Base-by-base conservation (phyloP, 2,329 filamentous ascomycete species). In the Calonectria ilicicola region DNA sequence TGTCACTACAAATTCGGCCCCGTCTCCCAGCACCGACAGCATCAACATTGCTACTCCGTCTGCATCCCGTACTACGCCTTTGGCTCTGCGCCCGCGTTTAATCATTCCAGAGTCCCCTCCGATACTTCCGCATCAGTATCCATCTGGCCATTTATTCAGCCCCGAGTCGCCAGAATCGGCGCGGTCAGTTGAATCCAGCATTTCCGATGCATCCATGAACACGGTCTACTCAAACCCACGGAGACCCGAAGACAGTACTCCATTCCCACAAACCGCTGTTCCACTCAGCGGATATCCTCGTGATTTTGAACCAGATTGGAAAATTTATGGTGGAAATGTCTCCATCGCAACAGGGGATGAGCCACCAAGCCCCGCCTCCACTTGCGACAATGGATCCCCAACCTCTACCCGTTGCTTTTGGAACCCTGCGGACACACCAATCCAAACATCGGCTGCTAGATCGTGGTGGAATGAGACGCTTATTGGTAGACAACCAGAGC, bases 61-160 rank as follows among this genome's bases (percentile, higher is more conserved):
- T 0, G 82, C 80, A 2, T 82, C 83, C 0, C 84, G 81, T 19
- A 81, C 83, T 3, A 84, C 82, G 0, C 82, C 83, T 0, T 51
- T 77, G 26, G 69, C 80, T 0, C 6, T 80, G 17, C 77, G 83
- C 1, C 83, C 84, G 0, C 77, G 77, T 14, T 21, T 68, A 29
- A 29, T 65, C 2, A 80, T 81, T 29, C 78, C 82, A 0, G 72
- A 80, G 21, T 63, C 69, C 2, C 53, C 69, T 17, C 23, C 63
- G 8, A 64, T 72, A n/a, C 26, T 74, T 1, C 66, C 69, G 2
- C 29, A 56, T 15, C 72, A 74, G 17, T 65, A 70, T 17, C 62
- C 53, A 0, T 29, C 47, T 2, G 74, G 73, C 7, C 62, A 67
- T 9, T 68, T 76, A 0, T 53, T 70, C 12, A 79, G 75, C 40